Evolutionary conservation across 1,139 yeast genomes (phyloP), one percentile per base, ranked within the genome.

Genomic region (Geotrichum restrictum): DNA sequence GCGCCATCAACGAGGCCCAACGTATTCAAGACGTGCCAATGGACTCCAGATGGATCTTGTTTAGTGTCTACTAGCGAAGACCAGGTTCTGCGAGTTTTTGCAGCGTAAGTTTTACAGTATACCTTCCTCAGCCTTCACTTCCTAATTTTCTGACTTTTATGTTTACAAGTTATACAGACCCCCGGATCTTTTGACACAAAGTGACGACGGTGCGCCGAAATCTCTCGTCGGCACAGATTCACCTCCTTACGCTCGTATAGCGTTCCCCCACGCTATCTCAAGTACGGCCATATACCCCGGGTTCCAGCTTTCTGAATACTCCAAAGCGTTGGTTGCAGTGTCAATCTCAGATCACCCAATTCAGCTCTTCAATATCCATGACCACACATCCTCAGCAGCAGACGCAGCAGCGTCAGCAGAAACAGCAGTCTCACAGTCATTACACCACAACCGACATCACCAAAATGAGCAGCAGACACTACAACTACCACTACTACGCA

Each of bases 11-110:
- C 29, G 19, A 37, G 16, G 5, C 14, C 48, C 22, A 49, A 49
- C 14, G 16, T 38, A 7, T 53, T 53, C 36, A 45, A 49, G 29
- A 46, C 57, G 6, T 54, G 57, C 31, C 50, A 57, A 18, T 69
- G 72, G 72, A 63, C 69, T 3, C 52, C 62, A 0, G 71, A 69
- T 48, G 69, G 69, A 1, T 56, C 67, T 3, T 56, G 69, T 2
- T 50, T 69, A 13, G 54, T 68, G 6, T 58, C 70, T 1, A 54
- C 57, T 2, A 60, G 64, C 16, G 67, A 64, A 14, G 73, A 69
- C 45, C 53, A 57, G 11, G 67, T 60, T 0, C 41, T 68, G 5
- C 49, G 72, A 14, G 43, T 66, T 11, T 69, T 66, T 48, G 59
- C 68, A n/a, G 57, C 2, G 43, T 33, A 31, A 33, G 32, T 13